Base-by-base conservation (phyloP, 2,329 filamentous ascomycete genomes). In the Venturia pyrina region DNA sequence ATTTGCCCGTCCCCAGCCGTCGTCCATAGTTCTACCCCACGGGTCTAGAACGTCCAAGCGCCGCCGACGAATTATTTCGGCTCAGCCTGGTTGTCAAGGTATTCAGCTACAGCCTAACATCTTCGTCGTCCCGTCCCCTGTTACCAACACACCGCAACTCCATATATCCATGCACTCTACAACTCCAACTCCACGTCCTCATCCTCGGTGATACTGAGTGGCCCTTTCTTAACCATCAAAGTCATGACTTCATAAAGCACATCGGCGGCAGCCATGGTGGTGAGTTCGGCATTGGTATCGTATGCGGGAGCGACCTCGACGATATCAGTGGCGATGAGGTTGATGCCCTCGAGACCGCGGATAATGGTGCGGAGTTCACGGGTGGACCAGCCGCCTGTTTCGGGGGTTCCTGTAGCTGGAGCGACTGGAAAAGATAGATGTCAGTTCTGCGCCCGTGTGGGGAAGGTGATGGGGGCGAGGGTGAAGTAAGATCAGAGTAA, bases 171-270 rank as follows among this genome's bases (percentile, higher is more conserved):
- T 24, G 46, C 46, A 21, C 7, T 21, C 19, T 50, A 66, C 64
- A 66, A 59, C 21, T 68, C 66, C 37, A 65, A 19, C 19, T 67
- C 66, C 24, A 43, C 19, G 5, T 62, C 46, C 11, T 64, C 60
- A 3, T 67, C 64, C 15, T 71, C 71, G 64, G 71, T 68, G 1
- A 71, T 72, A 70, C 83, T 88, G 69, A 91, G 77, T 0, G 88
- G 88, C 0, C 89, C 89, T 71, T 86, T 87, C 82, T 91, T 90
- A 19, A 91, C 88, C 89, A 92, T 93, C 68, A 93, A 82, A 15
- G 85, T 90, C 84, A 92, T 89, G 61, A 93, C 85, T 76, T 93
- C 89, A 72, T 89, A 93, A 24, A 93, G 76, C 0, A 85, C 84
- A 75, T 92, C 83, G 76, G 87, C 87, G 2, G 87, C 87, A 0